Conservation (phyloP, 495 filamentous ascomycete genomes). For the Lasiosphaeris hirsuta region DNA sequence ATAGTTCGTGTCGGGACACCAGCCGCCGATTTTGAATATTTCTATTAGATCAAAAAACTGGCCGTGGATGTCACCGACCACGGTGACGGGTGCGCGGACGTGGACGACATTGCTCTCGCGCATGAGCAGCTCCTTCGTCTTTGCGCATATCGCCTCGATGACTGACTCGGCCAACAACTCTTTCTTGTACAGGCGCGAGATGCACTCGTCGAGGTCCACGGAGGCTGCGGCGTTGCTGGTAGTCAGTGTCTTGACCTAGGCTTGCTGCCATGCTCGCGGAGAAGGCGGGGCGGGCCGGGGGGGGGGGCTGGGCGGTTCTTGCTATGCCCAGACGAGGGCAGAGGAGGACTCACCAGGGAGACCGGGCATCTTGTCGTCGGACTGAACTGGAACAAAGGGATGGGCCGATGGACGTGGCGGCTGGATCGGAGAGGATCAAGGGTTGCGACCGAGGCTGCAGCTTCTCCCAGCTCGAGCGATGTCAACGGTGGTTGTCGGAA, state of each 20-base stretch:
- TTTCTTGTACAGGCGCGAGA: slow-evolving; percentile 90
- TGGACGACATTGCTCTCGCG: slow-evolving; percentile 99
- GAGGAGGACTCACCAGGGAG: slow-evolving; percentile 65
- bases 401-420: background rate
- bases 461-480: slow-evolving; percentile 32
- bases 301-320: background rate
- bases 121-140: slow-evolving; percentile 97
- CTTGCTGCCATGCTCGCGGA: background rate
- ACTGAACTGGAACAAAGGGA: background rate
- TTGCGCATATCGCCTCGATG: slow-evolving; percentile 98
- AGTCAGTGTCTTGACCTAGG: slow-evolving; percentile 6
- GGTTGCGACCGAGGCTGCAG: slow-evolving; percentile 18
- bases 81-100: slow-evolving; percentile 93
- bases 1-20: slow-evolving; percentile 96
- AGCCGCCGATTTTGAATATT: slow-evolving; percentile 97
- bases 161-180: slow-evolving; percentile 95
- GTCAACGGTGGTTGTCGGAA: slow-evolving; percentile 26
- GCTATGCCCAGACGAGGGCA: too few relatives aligned
- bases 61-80: slow-evolving; percentile 97
- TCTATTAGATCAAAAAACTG: slow-evolving; percentile 99
- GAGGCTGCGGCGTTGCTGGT: slow-evolving; percentile 57
- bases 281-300: slow-evolving; percentile 6
- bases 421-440: slow-evolving; percentile 15
- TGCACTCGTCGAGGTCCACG: slow-evolving; percentile 98
- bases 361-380: slow-evolving; percentile 68